Evolutionary conservation across 148 eudicot genomes (phyloP).

Genomic region (Camellia granthamiana): DNA sequence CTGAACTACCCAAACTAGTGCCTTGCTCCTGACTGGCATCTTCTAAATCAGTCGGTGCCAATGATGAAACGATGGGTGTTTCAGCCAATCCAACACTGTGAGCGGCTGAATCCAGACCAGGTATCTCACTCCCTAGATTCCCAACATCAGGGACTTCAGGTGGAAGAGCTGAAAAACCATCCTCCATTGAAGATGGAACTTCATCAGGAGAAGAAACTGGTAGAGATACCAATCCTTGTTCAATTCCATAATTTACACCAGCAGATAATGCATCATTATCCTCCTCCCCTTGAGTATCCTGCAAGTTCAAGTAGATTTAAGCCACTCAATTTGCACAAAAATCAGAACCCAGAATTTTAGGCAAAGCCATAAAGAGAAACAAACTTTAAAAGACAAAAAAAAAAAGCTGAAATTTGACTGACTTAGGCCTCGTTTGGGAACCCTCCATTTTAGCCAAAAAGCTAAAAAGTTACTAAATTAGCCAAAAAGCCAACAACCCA

Average conservation of each 20-base stretch:
- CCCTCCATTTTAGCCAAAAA: too few species aligned
- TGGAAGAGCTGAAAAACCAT: conserved; percentile 31
- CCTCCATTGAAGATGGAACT: conserved; percentile 27
- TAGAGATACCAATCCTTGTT: conserved; percentile 23
- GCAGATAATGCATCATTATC: conserved; percentile 31
- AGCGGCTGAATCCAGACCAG: conserved; percentile 68
- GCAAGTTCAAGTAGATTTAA: conserved; percentile 28
- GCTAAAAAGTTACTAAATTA: too few species aligned
- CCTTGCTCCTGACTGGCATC: conserved; percentile 59
- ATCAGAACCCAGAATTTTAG: background rate
- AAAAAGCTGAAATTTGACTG: background rate
- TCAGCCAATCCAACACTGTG: conserved; percentile 43
- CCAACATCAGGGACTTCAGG: conserved; percentile 51
- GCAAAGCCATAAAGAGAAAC: background rate
- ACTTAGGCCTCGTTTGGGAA: too few species aligned
- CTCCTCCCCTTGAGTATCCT: conserved; percentile 38
- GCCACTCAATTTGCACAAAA: conserved; percentile 14
- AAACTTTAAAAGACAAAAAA: conserved; percentile 4
- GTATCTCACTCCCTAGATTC: conserved; percentile 55
- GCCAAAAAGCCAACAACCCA: too few species aligned
- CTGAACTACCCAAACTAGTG: conserved; percentile 32
- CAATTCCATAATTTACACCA: conserved; percentile 29
- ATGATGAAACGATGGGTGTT: conserved; percentile 31
- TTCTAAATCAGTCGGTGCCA: conserved; percentile 47
- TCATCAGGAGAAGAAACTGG: conserved; percentile 36